These are phyloP conservation scores for Drechslera avenae DNA, from an alignment of 2,329 filamentous ascomycete genomes.

Conservation along the genomic window DNA sequence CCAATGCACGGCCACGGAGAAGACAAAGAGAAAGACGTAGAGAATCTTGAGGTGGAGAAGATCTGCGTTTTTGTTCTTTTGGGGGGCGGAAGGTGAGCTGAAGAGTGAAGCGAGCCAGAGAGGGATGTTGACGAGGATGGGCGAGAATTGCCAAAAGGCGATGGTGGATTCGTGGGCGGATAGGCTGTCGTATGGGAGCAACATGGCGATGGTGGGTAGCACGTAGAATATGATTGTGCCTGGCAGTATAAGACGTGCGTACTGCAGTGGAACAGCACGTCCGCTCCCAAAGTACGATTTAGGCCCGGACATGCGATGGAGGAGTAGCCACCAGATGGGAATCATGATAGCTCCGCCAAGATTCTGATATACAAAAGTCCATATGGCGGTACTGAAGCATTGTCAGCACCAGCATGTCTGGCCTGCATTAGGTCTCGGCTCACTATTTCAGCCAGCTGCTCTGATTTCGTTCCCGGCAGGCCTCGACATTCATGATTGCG, in stretches of 20 bases:
- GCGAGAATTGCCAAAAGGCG: constrained; percentile 23
- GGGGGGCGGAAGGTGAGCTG: constrained; percentile 3
- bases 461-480: constrained; percentile 21
- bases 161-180: constrained; percentile 11
- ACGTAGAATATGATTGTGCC: constrained; percentile 16
- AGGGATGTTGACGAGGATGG: constrained; percentile 20
- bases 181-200: constrained; percentile 4
- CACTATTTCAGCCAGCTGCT: constrained; percentile 27
- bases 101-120: constrained; percentile 21
- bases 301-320: constrained; percentile 14
- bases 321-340: constrained; percentile 18
- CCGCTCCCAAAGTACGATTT: constrained; percentile 22
- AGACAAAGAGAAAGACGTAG: constrained; percentile 12
- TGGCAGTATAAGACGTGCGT: constrained; percentile 21
- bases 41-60: constrained; percentile 15
- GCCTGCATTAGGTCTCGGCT: not conserved
- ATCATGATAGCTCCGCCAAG: constrained; percentile 19
- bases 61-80: constrained; percentile 17
- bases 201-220: constrained; percentile 19
- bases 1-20: constrained; percentile 15
- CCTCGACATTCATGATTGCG: constrained; percentile 20
- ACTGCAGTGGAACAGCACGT: constrained; percentile 17
- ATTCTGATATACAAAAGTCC: constrained; percentile 21
- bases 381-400: constrained; percentile 11
- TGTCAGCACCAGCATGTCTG: not conserved